Base-by-base conservation (phyloP, 2,329 filamentous ascomycete genomes). In the Arthroderma sp. region DNA sequence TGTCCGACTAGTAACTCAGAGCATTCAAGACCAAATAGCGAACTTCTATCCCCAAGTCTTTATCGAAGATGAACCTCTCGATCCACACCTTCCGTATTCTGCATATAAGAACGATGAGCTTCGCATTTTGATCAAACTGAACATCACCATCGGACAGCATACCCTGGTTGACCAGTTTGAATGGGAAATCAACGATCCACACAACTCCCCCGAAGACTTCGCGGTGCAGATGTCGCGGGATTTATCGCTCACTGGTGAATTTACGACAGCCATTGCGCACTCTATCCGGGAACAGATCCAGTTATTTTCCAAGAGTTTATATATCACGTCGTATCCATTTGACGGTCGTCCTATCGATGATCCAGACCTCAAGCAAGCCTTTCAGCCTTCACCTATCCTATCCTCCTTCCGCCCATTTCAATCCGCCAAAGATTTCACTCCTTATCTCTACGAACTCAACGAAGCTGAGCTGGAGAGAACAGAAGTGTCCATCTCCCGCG, bases 81-180 rank as follows among this genome's bases (percentile, higher is more conserved):
- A 98, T 56, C 84, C 87, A 1, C 83, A 91, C 58, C 72, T 93
- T 8, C 88, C 89, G 0, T 96, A 96, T 60, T 81, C 76, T 34
- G 88, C 91, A 5, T 94, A 95, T 70, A 96, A 96, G 66, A 94
- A 98, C 59, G 91, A 98, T 60, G 91, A 98, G 68, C 95, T 98
- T 89, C 83, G 91, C 42, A 84, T 98, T 54, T 69, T 94, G 37
- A 79, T 98, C 65, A 96, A 95, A 65, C 73, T 98, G 42, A 95
- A 96, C 65, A 94, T 98, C 58, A 96, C 91, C 5, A 95, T 98
- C 58, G 91, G 89, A 36, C 83, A 86, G 51, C 86, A 94, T 58
- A 96, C 88, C 0, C 72, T 98, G 28, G 82, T 95, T 32, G 91
- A 98, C 58, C 91, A 96, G 61, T 96, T 98, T 50, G 91, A 98